Evolutionary conservation across 139 green algal species (phyloP), one percentile per base, ranked within the genome.

Genomic region (Volvox africanus): DNA sequence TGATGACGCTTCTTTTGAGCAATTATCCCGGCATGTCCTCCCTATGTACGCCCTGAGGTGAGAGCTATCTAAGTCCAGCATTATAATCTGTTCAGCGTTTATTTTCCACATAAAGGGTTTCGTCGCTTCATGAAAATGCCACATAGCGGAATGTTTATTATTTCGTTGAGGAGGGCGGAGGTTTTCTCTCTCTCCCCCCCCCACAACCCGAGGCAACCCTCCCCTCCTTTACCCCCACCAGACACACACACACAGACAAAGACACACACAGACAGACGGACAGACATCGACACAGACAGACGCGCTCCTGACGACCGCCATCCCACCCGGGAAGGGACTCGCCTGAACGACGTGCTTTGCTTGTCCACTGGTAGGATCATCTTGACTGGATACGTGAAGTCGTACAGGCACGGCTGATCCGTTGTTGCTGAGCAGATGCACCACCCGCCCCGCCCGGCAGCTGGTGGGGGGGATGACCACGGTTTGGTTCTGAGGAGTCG

Each of bases 331-430:
- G 50, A 20, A 19, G 77, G 13, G 36, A 67, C 78, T 11, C 16
- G 93, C 93, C 91, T 92, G 89, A 26, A 93, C 69, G 35, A 95
- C 44, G 84, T 95, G 93, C 67, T 93, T 61, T 11, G 80, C 82
- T 79, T 85, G 50, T 21, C 88, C 90, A 0, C 36, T 88, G 61
- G 32, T 18, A 12, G 92, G 77, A 68, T 88, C 67, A 28, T 93
- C 91, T 37, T 89, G 80, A 32, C 84, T 77, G 50, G 71, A 76
- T 0, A 95, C 44, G 44, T 82, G 50, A 61, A 95, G 61, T 20
- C 82, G 91, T n/a, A 93, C 93, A 12, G 93, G 91, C 67, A 95
- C 91, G 37, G 67, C 62, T 22, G 65, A 32, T 37, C 79, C 80
- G 78, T 86, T 94, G 50, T 75, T 82, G 86, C 84, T 88, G 37